Percentiles rank a stretch among this genome's conserved stretches.
Conservation (phyloP, 192 early-diverging fungal species). For the Umbelopsis sp. region DNA sequence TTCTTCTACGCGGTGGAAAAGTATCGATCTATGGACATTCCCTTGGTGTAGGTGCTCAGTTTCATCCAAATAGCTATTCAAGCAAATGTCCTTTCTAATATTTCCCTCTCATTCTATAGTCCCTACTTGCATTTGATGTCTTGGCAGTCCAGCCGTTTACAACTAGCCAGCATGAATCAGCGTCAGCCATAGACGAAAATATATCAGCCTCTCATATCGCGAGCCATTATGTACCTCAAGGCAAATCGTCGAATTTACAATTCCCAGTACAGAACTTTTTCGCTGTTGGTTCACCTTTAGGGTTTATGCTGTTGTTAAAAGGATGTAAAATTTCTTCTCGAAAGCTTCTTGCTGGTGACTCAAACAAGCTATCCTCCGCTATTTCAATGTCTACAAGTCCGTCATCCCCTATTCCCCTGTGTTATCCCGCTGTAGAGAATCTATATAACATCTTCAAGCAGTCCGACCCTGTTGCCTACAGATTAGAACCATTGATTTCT, state of each 20-base stretch:
- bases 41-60: slow-evolving; percentile 52
- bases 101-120: slow-evolving; percentile 28
- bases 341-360: slow-evolving; percentile 28
- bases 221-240: slow-evolving; percentile 14
- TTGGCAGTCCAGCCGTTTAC: slow-evolving; percentile 64
- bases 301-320: slow-evolving; percentile 76
- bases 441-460: slow-evolving; percentile 75
- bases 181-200: slow-evolving; percentile 19
- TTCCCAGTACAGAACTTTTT: slow-evolving; percentile 80
- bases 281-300: slow-evolving; percentile 82
- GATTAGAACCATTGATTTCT: slow-evolving; percentile 71
- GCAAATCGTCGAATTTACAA: slow-evolving; percentile 40
- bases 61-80: neutral
- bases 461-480: slow-evolving; percentile 72
- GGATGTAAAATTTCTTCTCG: slow-evolving; percentile 64
- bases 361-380: slow-evolving; percentile 2
- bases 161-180: slow-evolving; percentile 27
- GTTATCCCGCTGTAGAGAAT: slow-evolving; percentile 67
- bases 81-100: neutral
- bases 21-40: slow-evolving; percentile 81
- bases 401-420: slow-evolving; percentile 35
- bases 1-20: slow-evolving; percentile 63
- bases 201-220: slow-evolving; percentile 21
- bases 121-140: slow-evolving; percentile 78
- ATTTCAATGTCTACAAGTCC: slow-evolving; percentile 32